Evolutionary conservation across 768 basidiomycete genomes (phyloP).

Genomic region (Pleurotus giganteus): DNA sequence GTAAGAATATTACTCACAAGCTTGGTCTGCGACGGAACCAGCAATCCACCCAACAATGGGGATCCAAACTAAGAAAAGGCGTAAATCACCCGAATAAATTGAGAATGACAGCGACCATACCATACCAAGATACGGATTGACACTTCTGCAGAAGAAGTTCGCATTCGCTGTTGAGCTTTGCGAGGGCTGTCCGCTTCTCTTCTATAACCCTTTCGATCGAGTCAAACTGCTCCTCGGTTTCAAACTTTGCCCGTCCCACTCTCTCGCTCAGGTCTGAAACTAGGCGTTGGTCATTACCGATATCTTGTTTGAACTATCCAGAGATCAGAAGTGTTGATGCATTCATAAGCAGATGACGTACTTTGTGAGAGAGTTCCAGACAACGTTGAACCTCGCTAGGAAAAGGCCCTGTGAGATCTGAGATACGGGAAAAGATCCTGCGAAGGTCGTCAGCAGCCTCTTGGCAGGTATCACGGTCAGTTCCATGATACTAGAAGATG

Average conservation of each 20-base stretch:
- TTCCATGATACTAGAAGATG: not conserved
- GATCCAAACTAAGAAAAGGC: not conserved
- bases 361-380: not conserved
- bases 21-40: not conserved
- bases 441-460: not conserved
- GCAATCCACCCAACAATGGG: not conserved
- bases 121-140: not conserved
- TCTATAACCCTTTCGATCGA: not conserved
- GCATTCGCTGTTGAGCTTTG: not conserved
- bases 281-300: not conserved
- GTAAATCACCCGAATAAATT: no score
- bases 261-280: not conserved
- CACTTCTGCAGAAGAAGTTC: not conserved
- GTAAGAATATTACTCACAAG: not conserved
- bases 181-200: not conserved
- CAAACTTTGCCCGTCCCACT: not conserved
- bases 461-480: not conserved
- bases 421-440: not conserved
- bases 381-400: not conserved
- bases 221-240: not conserved
- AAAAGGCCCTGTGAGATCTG: not conserved
- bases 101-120: not conserved
- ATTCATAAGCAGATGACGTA: not conserved
- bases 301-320: not conserved
- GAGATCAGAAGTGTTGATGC: not conserved